Base-by-base conservation (phyloP, 495 filamentous ascomycete genomes). In the Penicillium mononematosum region DNA sequence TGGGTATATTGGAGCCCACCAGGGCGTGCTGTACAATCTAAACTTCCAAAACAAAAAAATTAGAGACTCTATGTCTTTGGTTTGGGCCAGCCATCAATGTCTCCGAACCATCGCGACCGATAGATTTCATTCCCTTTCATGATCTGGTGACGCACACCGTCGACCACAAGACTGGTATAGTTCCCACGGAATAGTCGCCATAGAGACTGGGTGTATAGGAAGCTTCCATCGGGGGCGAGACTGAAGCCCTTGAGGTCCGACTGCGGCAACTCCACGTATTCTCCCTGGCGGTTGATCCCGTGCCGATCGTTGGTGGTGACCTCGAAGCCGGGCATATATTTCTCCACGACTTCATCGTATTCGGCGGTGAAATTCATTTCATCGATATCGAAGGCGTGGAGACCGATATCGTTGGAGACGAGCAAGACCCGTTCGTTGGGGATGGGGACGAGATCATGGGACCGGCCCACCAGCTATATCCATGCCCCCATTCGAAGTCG, bases 21-120 rank as follows among this genome's bases (percentile, higher is more conserved):
- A 19, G 12, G 19, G 5, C 2, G 17, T 22, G 41, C 29, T 50
- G 19, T 50, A 51, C 36, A 39, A 10, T 20, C 10, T 6, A 5
- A 24, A 44, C 10, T 44, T 29, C 38, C 38, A 54, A 25, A 25
- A 25, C 6, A 25, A 25, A 6, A 25, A 14, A 43, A n/a, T n/a
- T n/a, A n/a, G n/a, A 36, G 0, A 16, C 4, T 20, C 19, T 46
- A 55, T 1, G 20, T 19, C 48, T 59, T 63, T 2, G 66, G 64
- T 50, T 69, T 71, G 22, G 66, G 66, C 68, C 68, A 70, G 43
- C 65, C 65, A 52, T 63, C 60, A n/a, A 70, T 66, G 41, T 70
- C 62, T 7, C 53, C 63, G 45, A 57, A 68, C 58, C 57, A 70
- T 20, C 68, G 65, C 51, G 68, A 68, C 31, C 68, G 68, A 29